phyloP scores from a whole-genome alignment of 495 filamentous ascomycete species.

The Talaromyces borbonicus region DNA sequence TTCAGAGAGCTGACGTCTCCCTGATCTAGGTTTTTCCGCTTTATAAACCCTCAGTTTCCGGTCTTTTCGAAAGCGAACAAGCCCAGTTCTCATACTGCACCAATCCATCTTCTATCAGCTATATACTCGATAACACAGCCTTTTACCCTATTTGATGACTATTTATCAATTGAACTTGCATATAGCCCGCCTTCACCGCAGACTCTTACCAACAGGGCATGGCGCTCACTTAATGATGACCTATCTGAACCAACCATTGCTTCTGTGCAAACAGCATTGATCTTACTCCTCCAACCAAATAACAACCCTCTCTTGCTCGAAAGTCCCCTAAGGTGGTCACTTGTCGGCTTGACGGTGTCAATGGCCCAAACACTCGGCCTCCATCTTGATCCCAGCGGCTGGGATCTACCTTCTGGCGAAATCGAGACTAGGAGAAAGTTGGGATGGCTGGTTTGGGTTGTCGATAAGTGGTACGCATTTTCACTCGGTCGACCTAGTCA shows the following conservation, averaged over 20 bases:
- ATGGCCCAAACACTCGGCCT: conserved; percentile 5
- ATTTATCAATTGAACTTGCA: not conserved
- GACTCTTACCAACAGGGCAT: not conserved
- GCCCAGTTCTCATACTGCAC: not conserved
- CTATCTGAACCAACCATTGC: conserved; percentile 1
- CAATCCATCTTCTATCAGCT: not conserved
- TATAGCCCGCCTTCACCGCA: not conserved
- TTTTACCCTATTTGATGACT: not conserved
- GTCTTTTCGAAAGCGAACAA: not conserved
- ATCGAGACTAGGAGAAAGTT: not conserved
- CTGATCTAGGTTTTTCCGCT: conserved; percentile 1
- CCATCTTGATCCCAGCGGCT: not conserved
- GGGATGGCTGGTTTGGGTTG: not conserved
- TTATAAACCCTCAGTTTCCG: conserved; percentile 4
- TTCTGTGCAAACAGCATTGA: not conserved
- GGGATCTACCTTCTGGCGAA: not conserved
- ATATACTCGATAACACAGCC: conserved; percentile 3
- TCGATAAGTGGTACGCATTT: conserved; percentile 3
- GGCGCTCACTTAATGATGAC: conserved; percentile 2
- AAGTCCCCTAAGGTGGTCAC: conserved; percentile 1
- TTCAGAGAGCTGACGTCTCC: not conserved
- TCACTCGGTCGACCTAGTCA: conserved; percentile 1
- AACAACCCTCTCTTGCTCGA: conserved; percentile 2
- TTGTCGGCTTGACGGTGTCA: not conserved
- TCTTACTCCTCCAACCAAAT: not conserved